A percentile compares a stretch with the other conserved stretches of the same genome.
Conservation (phyloP, 768 basidiomycete species). For the Boletus rex-veris region DNA sequence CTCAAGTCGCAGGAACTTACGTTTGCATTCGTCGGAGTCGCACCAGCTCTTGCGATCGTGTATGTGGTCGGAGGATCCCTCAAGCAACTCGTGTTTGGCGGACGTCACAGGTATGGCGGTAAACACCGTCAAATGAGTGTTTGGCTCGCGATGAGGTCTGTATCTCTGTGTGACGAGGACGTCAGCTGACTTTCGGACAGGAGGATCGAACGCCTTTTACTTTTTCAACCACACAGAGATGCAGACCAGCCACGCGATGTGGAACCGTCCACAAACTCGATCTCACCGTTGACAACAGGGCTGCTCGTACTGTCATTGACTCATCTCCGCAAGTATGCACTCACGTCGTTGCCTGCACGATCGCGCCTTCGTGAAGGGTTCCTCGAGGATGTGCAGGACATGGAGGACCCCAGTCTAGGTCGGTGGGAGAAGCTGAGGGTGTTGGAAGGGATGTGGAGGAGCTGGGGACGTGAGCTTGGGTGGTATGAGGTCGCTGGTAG, state of each 20-base stretch:
- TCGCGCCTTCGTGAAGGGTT: constrained; percentile 74
- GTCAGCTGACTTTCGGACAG: constrained; percentile 31
- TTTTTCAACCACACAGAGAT: constrained; percentile 40
- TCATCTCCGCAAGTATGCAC: constrained; percentile 62
- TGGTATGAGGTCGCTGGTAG: constrained; percentile 43
- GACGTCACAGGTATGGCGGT: constrained; percentile 58
- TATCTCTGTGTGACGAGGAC: neutral
- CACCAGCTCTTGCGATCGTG: constrained; percentile 79
- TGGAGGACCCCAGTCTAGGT: constrained; percentile 72
- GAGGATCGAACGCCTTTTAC: constrained; percentile 66
- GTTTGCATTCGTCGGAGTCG: constrained; percentile 95
- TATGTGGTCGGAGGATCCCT: constrained; percentile 62
- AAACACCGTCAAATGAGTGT: constrained; percentile 47
- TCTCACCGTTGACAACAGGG: constrained; percentile 62
- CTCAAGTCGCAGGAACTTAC: constrained; percentile 93
- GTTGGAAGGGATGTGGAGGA: constrained; percentile 84
- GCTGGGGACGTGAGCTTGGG: constrained; percentile 70
- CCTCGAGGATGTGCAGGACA: constrained; percentile 76
- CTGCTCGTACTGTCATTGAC: constrained; percentile 69
- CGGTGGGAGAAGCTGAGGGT: constrained; percentile 72
- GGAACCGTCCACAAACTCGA: constrained; percentile 14
- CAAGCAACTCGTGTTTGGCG: constrained; percentile 46
- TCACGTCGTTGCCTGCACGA: constrained; percentile 49
- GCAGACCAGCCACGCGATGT: neutral
- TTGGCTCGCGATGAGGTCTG: constrained; percentile 70